These are phyloP conservation scores for Boletus tomentosulus DNA, from an alignment of 768 basidiomycete species.

Conservation along the genomic window DNA sequence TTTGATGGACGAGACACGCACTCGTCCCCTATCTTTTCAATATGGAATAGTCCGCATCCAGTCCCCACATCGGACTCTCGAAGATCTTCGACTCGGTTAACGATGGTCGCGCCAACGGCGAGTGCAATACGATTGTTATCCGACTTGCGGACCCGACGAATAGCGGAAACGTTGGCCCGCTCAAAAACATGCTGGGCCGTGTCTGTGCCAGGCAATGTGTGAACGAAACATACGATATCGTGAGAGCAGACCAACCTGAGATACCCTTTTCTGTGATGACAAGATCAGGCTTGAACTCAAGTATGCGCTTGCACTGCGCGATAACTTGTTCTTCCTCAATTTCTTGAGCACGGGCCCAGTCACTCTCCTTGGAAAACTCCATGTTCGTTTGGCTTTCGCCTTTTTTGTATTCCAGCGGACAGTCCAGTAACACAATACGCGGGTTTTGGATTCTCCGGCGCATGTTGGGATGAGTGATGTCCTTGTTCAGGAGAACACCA, in stretches of 20 bases:
- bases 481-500: constrained; percentile 98
- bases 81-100: constrained; percentile 93
- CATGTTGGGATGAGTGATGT: constrained; percentile 98
- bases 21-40: constrained; percentile 99
- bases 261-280: constrained; percentile 98
- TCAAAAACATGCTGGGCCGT: constrained; percentile 89
- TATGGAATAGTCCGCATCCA: constrained; percentile 90
- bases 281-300: constrained; percentile 93
- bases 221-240: background rate
- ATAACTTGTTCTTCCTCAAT: constrained; percentile 98
- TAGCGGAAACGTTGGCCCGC: constrained; percentile 84
- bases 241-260: constrained; percentile 57
- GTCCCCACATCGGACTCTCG: constrained; percentile 91
- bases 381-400: constrained; percentile 98
- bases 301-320: constrained; percentile 71
- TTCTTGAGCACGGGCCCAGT: constrained; percentile 89
- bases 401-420: constrained; percentile 98
- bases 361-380: constrained; percentile 90
- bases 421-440: constrained; percentile 85
- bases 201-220: constrained; percentile 43
- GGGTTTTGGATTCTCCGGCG: constrained; percentile 86
- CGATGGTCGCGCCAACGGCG: constrained; percentile 92
- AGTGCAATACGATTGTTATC: constrained; percentile 99
- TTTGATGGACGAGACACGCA: constrained; percentile 19
- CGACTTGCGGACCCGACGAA: constrained; percentile 96